Conservation (phyloP, 139 green algal genomes). For the Asterochloris erici region DNA sequence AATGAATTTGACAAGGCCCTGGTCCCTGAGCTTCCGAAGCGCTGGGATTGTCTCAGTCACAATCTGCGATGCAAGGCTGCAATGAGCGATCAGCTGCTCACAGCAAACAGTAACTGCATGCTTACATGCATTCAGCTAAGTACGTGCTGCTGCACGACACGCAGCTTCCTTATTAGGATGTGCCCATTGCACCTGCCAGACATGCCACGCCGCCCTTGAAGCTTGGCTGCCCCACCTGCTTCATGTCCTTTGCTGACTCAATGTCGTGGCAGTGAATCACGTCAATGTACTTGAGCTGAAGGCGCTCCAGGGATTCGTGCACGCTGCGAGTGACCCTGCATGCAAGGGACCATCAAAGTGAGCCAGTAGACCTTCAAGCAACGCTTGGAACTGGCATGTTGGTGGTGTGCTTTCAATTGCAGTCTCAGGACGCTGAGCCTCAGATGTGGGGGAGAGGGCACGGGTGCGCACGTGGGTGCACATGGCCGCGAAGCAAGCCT, state of each 20-base stretch:
- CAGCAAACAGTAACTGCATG: neutral
- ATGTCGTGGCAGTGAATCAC: slow-evolving; percentile 94
- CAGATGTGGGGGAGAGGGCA: slow-evolving; percentile 33
- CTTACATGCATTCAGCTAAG: neutral
- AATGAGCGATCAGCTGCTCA: neutral
- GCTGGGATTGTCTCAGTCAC: slow-evolving; percentile 90
- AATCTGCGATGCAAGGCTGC: slow-evolving; percentile 40
- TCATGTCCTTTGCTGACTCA: slow-evolving; percentile 79
- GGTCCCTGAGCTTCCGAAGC: slow-evolving; percentile 69
- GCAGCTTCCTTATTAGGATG: too few species aligned
- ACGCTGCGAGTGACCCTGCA: slow-evolving; percentile 67
- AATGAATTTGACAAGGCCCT: slow-evolving; percentile 79
- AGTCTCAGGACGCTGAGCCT: slow-evolving; percentile 23
- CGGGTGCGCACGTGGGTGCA: too few species aligned
- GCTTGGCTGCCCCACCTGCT: slow-evolving; percentile 51
- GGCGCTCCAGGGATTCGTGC: slow-evolving; percentile 65
- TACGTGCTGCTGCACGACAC: neutral
- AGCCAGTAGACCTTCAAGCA: too few species aligned
- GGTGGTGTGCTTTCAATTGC: too few species aligned
- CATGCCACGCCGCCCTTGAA: neutral
- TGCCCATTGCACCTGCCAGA: too few species aligned
- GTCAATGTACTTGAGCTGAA: slow-evolving; percentile 82
- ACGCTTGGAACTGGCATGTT: too few species aligned
- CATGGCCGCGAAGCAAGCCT: too few species aligned
- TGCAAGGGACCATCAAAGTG: too few species aligned